phyloP scores from a whole-genome alignment of 1,139 yeast genomes.

The Pichia sp. region DNA sequence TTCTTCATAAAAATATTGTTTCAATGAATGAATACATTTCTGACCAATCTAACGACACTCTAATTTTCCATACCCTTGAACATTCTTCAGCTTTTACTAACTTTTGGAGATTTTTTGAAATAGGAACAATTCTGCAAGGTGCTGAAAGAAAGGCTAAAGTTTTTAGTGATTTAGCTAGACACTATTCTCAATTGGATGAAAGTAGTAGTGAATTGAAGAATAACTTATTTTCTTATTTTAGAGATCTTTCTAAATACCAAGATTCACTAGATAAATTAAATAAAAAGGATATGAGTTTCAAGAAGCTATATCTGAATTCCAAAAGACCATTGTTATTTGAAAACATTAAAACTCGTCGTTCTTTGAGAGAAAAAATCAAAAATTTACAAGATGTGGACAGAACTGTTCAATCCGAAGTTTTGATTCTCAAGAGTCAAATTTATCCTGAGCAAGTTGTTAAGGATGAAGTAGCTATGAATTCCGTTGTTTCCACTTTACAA shows the following conservation, averaged over 20 bases:
- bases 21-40: slow-evolving; percentile 30
- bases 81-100: slow-evolving; percentile 27
- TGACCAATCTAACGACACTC: slow-evolving; percentile 31
- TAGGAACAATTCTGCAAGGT: slow-evolving; percentile 23
- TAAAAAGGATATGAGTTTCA: slow-evolving; percentile 1
- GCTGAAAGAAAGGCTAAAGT: slow-evolving; percentile 13
- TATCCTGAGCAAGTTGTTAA: slow-evolving; percentile 22
- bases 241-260: slow-evolving; percentile 11
- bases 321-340: slow-evolving; percentile 21
- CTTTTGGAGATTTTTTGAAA: slow-evolving; percentile 40
- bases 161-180: slow-evolving; percentile 1
- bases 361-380: slow-evolving; percentile 16
- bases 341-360: slow-evolving; percentile 16
- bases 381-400: slow-evolving; percentile 15
- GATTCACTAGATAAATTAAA: slow-evolving; percentile 3
- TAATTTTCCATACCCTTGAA: slow-evolving; percentile 25
- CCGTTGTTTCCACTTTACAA: slow-evolving; percentile 23
- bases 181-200: slow-evolving; percentile 5
- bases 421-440: slow-evolving; percentile 24
- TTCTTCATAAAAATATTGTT: slow-evolving; percentile 32
- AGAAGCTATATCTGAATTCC: slow-evolving; percentile 1
- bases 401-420: slow-evolving; percentile 21
- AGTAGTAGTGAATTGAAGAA: slow-evolving; percentile 3
- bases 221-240: slow-evolving; percentile 8
- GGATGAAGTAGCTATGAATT: slow-evolving; percentile 20